Evolutionary conservation across 176 grass and related monocot genomes (phyloP), one percentile per base, ranked within the genome.

Genomic region (Lolium multiflorum): DNA sequence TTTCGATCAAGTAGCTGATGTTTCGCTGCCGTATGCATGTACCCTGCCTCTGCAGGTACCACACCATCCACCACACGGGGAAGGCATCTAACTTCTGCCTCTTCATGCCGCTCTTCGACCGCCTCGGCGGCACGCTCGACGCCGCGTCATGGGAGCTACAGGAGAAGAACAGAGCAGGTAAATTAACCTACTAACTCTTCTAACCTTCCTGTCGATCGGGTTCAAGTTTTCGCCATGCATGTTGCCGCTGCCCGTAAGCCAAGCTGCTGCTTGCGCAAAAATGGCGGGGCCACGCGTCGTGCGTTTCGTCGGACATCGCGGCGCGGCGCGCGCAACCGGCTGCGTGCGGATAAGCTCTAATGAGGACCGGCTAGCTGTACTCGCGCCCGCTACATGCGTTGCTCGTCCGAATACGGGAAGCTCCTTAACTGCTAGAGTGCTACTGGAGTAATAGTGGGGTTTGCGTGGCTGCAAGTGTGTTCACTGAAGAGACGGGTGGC

Each of bases 61-160:
- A 98, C 80, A 89, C 90, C 11, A 82, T 96, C 84, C 96, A 98
- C 48, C 96, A 96, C 78, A 84, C 78, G 20, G 80, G 84, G 25
- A 94, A 37, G 79, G 82, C 92, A 39, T 60, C 93, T 59, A 98
- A 96, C 52, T 98, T 98, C 86, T 98, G 96, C 72, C 86, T 98
- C 18, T 98, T 98, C 89, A 98, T 98, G 96, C 96, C 96, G 68
- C 88, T 98, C 25, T 96, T 98, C 72, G 96, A 98, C 87, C 61
- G 87, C 16, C 64, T 98, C 76, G 93, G 96, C 17, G 92, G 94
- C 44, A 96, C 96, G 17, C 28, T 94, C 15, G 78, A 96, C 49
- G 60, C 7, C 54, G 63, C 37, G 8, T 85, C 93, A 10, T 98
- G 94, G 93, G 84, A 94, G 25, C 76, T 92, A 47, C 96, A 98